Conservation (phyloP, 225 moss, liverwort and hornwort species). For the Straminergon stramineum region DNA sequence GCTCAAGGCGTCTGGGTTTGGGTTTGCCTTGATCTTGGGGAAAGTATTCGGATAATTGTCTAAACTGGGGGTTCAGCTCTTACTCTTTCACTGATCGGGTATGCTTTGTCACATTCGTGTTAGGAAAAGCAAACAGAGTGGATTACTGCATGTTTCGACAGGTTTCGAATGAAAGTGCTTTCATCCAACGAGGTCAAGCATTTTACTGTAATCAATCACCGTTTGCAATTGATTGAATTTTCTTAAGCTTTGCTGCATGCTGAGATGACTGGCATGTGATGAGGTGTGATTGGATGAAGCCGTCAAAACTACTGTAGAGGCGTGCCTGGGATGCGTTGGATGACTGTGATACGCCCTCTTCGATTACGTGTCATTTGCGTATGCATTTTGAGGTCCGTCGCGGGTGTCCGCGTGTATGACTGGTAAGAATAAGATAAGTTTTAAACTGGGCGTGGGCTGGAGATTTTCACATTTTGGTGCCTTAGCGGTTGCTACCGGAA, state of each 20-base stretch:
- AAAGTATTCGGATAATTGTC: background rate
- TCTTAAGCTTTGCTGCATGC: background rate
- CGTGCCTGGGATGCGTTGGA: background rate
- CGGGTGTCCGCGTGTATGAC: background rate
- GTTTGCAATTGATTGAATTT: background rate
- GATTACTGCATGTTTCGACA: background rate
- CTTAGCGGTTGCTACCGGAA: background rate
- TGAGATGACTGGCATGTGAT: background rate
- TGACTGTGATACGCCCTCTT: background rate
- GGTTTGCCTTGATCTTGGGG: background rate
- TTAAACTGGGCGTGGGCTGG: background rate
- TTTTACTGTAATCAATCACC: background rate
- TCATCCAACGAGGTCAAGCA: background rate
- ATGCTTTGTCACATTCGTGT: background rate
- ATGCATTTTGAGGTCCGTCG: background rate
- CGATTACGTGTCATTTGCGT: background rate
- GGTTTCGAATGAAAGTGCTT: background rate
- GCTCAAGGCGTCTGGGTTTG: background rate
- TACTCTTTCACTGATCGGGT: background rate
- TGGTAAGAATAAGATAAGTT: background rate
- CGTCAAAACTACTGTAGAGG: background rate
- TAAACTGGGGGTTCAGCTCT: background rate
- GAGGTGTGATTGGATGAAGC: background rate
- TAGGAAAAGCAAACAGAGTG: background rate
- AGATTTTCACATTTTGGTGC: background rate